Percentiles rank a stretch among this genome's conserved stretches.
Conservation (phyloP, 2,329 filamentous ascomycete genomes). For the Monosporascus sp. region DNA sequence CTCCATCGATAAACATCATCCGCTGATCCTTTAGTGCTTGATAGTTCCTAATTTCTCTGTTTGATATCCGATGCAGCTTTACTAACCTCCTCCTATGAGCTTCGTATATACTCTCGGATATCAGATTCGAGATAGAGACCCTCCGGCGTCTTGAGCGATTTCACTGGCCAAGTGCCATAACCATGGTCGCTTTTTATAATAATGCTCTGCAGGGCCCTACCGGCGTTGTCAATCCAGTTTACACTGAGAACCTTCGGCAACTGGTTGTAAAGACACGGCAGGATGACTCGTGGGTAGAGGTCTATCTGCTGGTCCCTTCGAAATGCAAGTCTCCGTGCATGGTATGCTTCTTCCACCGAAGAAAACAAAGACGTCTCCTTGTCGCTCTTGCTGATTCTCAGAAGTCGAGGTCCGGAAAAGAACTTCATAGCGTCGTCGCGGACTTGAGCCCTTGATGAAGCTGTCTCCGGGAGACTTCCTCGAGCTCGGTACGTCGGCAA, state of each 20-base stretch:
- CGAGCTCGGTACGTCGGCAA: neutral
- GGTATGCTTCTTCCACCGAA: neutral
- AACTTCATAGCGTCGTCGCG: neutral
- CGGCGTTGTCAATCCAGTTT: neutral
- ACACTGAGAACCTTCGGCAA: neutral
- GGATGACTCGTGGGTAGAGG: neutral
- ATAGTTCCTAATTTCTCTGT: neutral
- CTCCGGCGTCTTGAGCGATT: neutral
- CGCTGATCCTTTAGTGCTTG: neutral
- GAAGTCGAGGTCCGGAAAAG: neutral
- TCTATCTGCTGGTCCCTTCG: neutral
- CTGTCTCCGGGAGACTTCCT: neutral
- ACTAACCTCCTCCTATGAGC: neutral
- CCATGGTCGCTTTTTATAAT: neutral
- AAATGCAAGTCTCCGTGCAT: neutral
- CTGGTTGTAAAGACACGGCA: neutral
- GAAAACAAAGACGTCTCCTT: neutral
- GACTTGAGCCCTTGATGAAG: neutral
- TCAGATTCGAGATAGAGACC: neutral
- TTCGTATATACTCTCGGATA: neutral
- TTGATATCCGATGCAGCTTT: neutral
- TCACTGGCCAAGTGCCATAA: neutral
- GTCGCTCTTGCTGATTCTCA: neutral
- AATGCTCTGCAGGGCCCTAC: neutral
- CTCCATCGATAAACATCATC: neutral